Evolutionary conservation across 176 grass and related monocot genomes (phyloP), one percentile per base, ranked within the genome.

Genomic region (Cenchrus purpureus): DNA sequence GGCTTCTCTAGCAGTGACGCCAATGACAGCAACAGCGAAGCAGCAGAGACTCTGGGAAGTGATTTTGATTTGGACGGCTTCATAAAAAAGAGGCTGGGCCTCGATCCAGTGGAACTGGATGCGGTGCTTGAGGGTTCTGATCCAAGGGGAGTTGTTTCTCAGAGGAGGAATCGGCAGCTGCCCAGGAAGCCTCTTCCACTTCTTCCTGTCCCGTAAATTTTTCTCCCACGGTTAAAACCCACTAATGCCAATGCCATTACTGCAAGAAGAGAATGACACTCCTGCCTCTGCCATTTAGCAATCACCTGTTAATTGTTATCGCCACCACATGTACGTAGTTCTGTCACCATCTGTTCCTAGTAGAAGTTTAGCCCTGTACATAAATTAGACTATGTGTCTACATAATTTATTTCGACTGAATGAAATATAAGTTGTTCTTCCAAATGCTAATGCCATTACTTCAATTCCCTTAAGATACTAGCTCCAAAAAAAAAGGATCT

Each of bases 31-130:
- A 65, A 15, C 15, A 54, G 49, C 34, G 83, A 78, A 12, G 51
- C 77, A 61, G 70, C 12, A 5, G 76, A 65, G 53, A 9, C 42
- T 68, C 74, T 62, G 25, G 77, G 32, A 58, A 85, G 46, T 29
- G 81, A 87, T 56, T 95, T 98, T 10, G 65, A 98, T 64, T 81
- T 98, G 69, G 93, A 94, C 43, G 58, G 62, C 55, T 98, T 98
- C 78, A 85, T 95, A 43, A 94, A 28, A 74, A 88, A 61, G 68
- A 94, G 83, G 81, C 81, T 98, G 56, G 83, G 40, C 28, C 83
- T 98, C 31, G 89, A 98, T 76, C 73, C 90, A 0, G 79, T 77
- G 0, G 85, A 89, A 54, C 78, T 98, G 86, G 96, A 92, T 48
- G 85, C 78, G 0, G 28, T 94, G 68, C 87, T 92, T 31, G 88